Conservation (phyloP, 306 rosid genomes). For the Betula pendula region DNA sequence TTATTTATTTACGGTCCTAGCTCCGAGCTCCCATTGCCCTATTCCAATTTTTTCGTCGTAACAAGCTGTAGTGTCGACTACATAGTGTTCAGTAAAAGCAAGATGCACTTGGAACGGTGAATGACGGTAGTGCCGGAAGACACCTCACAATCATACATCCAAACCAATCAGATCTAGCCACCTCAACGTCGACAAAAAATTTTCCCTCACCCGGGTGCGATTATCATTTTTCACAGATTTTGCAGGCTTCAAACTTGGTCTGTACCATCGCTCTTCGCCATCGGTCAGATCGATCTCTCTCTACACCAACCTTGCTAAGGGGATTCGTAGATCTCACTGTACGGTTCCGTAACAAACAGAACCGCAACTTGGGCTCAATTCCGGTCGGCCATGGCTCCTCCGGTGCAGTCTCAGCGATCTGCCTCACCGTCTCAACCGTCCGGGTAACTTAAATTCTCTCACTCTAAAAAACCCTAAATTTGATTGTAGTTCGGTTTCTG, state of each 20-base stretch:
- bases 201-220: background rate
- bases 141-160: too few species aligned
- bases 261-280: background rate
- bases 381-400: constrained; percentile 81
- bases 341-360: background rate
- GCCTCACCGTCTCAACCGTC: constrained; percentile 97
- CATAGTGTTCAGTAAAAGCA: too few species aligned
- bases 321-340: constrained; percentile 11
- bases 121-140: too few species aligned
- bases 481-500: background rate
- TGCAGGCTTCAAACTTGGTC: background rate
- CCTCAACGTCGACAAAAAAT: constrained; percentile 14
- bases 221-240: background rate
- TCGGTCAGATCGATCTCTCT: constrained; percentile 37
- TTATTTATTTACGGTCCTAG: too few species aligned
- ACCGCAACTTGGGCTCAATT: constrained; percentile 16
- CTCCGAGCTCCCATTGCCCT: too few species aligned
- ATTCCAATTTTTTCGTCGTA: too few species aligned
- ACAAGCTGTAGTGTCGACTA: too few species aligned
- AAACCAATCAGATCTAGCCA: constrained; percentile 42
- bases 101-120: too few species aligned
- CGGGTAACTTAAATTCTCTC: constrained; percentile 58
- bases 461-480: constrained; percentile 17
- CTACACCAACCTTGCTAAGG: background rate
- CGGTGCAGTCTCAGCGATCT: constrained; percentile 77